These are phyloP conservation scores for Exophiala sp. DNA, from an alignment of 2,329 filamentous ascomycete species.

Conservation along the genomic window DNA sequence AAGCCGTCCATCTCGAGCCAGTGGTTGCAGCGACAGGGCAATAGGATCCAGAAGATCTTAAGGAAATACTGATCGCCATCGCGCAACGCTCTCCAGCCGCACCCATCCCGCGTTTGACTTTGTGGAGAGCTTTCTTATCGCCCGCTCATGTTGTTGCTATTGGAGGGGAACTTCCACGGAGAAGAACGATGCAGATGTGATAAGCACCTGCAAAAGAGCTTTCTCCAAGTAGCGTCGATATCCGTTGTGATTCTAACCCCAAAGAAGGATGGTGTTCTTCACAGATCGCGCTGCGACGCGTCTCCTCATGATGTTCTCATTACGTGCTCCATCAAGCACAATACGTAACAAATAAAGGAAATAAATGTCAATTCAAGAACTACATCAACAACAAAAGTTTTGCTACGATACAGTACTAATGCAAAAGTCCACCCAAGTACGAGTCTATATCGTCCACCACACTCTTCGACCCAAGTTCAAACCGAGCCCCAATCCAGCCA, in stretches of 20 bases:
- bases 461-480: conserved; percentile 10
- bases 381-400: too few species aligned
- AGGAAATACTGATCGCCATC: conserved; percentile 7
- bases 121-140: background rate
- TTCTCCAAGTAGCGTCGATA: background rate
- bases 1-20: conserved; percentile 27
- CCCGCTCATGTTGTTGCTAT: background rate
- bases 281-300: too few species aligned
- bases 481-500: conserved; percentile 24
- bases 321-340: too few species aligned
- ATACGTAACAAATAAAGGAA: too few species aligned
- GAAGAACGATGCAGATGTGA: background rate
- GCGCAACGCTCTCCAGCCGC: conserved; percentile 41
- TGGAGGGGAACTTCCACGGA: background rate
- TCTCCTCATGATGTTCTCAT: too few species aligned
- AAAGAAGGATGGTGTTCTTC: too few species aligned
- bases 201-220: background rate
- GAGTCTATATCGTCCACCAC: conserved; percentile 13
- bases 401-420: background rate
- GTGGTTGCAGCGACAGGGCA: background rate
- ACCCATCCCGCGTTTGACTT: conserved; percentile 52
- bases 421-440: conserved; percentile 20
- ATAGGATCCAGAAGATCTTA: background rate
- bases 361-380: too few species aligned
- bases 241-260: too few species aligned